Conservation (phyloP, 257 asterid genomes). For the Sherardia arvensis region DNA sequence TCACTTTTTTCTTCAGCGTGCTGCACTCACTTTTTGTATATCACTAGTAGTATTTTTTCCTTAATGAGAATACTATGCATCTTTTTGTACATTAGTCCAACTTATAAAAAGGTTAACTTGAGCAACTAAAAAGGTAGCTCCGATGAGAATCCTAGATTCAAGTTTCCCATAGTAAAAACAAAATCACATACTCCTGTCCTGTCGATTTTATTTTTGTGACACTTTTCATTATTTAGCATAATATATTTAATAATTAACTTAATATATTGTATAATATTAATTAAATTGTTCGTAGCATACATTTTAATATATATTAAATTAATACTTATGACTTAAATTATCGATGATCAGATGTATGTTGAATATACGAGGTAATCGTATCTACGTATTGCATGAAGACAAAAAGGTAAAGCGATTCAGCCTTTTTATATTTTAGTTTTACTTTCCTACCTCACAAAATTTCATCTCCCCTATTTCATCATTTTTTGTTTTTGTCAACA, state of each 20-base stretch:
- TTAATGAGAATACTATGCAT: neutral
- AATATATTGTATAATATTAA: too few relatives aligned
- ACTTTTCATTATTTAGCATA: too few relatives aligned
- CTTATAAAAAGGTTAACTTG: neutral
- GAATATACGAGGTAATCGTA: too few relatives aligned
- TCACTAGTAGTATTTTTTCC: neutral
- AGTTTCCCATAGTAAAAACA: neutral
- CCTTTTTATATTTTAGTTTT: neutral
- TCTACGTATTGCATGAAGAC: neutral
- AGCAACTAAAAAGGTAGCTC: neutral
- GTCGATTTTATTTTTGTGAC: too few relatives aligned
- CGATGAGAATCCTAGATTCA: neutral
- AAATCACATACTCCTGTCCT: too few relatives aligned
- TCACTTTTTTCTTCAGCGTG: neutral
- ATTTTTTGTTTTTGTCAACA: too few relatives aligned
- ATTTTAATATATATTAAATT: too few relatives aligned
- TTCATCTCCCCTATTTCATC: neutral
- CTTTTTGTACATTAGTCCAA: neutral
- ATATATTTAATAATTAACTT: too few relatives aligned
- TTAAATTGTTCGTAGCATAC: too few relatives aligned
- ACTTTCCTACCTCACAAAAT: neutral
- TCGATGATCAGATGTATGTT: too few relatives aligned
- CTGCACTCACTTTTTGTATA: neutral
- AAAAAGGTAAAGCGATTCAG: neutral
- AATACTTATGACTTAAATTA: too few relatives aligned